Evolutionary conservation across 2,329 filamentous ascomycete genomes (phyloP), one percentile per base, ranked within the genome.

Genomic region (Cercospora sp.): DNA sequence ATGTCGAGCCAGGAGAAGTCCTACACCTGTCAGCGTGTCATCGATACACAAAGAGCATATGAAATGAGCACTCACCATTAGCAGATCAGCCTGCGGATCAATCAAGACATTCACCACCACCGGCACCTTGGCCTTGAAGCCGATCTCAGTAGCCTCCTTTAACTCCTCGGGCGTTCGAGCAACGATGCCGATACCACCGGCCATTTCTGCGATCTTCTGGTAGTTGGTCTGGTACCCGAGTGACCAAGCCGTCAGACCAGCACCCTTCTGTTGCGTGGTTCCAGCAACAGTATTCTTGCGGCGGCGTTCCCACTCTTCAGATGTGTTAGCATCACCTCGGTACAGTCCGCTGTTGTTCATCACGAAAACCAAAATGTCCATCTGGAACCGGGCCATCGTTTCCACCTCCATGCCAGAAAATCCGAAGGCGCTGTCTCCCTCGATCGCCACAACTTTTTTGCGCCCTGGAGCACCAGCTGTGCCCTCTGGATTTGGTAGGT

Each of bases 341-440:
- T 81, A 81, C 4, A 81, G 73, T 20, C 79, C 79, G 42, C 83
- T 82, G 72, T 88, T 88, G 70, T 88, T 88, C 68, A 69, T 69
- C 26, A 69, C 63, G 51, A 69, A 69, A 7, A 69, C 60, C 16
- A 67, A 31, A n/a, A 86, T 79, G 57, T 85, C 84, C 79, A 87
- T 86, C 9, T 82, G 78, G 71, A 85, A 84, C 5, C 85, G 79
- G 3, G 84, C 82, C 80, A 87, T 85, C 0, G 85, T 88, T 73
- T 87, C 85, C 45, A 87, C 80, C 72, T 87, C 85, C 76, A 85
- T 84, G 0, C 82, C 80, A 5, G 82, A 85, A 72, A 87, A 87
- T 0, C 85, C 85, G 67, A 87, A 85, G 0, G 85, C 85, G 31
- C 81, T 85, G 73, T 87, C 85, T 2, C 85, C 85, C 77, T 87